These are phyloP conservation scores for Dictyophora rubrovolvata DNA, from an alignment of 768 basidiomycete species.

Conservation along the genomic window DNA sequence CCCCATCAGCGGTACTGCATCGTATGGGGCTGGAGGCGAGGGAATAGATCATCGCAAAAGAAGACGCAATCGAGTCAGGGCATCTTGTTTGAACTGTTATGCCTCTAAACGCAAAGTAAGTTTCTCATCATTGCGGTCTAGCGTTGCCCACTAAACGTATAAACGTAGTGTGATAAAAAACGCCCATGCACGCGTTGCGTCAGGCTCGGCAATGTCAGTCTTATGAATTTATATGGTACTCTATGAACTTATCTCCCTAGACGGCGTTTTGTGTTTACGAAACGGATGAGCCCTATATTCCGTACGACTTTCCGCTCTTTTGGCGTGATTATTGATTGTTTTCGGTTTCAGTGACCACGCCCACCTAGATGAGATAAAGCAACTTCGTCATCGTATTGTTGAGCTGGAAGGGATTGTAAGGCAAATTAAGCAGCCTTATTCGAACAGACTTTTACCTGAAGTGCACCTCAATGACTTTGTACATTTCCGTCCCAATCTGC, in stretches of 20 bases:
- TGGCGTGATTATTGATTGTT: background rate
- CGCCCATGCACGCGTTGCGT: conserved; percentile 4
- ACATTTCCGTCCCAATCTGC: background rate
- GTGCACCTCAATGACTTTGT: background rate
- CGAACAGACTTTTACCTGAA: background rate
- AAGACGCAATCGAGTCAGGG: conserved; percentile 4
- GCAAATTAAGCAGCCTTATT: background rate
- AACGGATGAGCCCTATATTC: background rate
- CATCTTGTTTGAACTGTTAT: conserved; percentile 7
- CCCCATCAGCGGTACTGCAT: background rate
- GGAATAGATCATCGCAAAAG: background rate
- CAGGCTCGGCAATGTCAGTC: conserved; percentile 2
- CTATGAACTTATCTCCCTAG: background rate
- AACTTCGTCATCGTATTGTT: background rate
- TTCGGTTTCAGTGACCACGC: background rate
- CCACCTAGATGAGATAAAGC: background rate
- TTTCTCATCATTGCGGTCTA: background rate
- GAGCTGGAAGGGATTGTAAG: background rate
- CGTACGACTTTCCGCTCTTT: background rate
- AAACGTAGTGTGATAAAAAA: conserved; percentile 2
- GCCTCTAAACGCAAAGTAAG: conserved; percentile 4
- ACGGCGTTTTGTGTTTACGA: conserved; percentile 5
- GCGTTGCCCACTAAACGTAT: background rate
- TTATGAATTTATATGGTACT: background rate
- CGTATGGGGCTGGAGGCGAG: background rate